Conservation (phyloP, 805 yeast species). For the Cyberlindnera meyerae region DNA sequence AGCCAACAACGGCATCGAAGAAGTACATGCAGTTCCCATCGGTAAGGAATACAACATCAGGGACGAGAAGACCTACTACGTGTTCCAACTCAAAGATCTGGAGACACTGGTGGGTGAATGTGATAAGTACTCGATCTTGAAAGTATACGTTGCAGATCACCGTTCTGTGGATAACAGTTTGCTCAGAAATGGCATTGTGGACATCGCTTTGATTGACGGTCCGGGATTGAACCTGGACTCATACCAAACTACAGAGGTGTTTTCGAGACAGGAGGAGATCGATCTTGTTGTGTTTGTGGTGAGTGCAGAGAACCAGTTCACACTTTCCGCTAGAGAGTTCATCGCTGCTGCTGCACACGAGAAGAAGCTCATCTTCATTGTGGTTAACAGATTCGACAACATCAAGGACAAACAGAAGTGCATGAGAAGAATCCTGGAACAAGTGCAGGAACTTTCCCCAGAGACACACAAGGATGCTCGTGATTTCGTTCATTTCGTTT, state of each 20-base stretch:
- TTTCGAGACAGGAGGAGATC: conserved; percentile 94
- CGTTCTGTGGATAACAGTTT: conserved; percentile 65
- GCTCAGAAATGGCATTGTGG: conserved; percentile 84
- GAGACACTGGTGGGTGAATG: conserved; percentile 68
- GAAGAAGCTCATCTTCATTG: conserved; percentile 87
- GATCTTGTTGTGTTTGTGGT: conserved; percentile 95
- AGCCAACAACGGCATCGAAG: conserved; percentile 72
- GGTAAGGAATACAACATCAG: conserved; percentile 36
- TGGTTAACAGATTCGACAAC: conserved; percentile 86
- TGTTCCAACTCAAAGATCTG: conserved; percentile 49
- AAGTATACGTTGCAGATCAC: conserved; percentile 75
- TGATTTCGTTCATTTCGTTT: conserved; percentile 93
- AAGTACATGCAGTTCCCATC: conserved; percentile 84
- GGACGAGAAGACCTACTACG: conserved; percentile 64
- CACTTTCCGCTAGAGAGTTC: conserved; percentile 90
- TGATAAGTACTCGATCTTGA: conserved; percentile 66
- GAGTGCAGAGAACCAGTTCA: conserved; percentile 92
- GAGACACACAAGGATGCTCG: conserved; percentile 82
- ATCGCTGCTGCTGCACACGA: conserved; percentile 87
- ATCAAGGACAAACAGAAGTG: conserved; percentile 81
- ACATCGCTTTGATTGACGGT: conserved; percentile 90
- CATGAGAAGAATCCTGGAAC: conserved; percentile 69
- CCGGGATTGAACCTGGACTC: conserved; percentile 95
- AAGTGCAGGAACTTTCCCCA: conserved; percentile 80
- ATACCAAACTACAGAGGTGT: conserved; percentile 89